phyloP scores from a whole-genome alignment of 1,284 basidiomycete genomes.

The Sanguinoderma infundibulare region DNA sequence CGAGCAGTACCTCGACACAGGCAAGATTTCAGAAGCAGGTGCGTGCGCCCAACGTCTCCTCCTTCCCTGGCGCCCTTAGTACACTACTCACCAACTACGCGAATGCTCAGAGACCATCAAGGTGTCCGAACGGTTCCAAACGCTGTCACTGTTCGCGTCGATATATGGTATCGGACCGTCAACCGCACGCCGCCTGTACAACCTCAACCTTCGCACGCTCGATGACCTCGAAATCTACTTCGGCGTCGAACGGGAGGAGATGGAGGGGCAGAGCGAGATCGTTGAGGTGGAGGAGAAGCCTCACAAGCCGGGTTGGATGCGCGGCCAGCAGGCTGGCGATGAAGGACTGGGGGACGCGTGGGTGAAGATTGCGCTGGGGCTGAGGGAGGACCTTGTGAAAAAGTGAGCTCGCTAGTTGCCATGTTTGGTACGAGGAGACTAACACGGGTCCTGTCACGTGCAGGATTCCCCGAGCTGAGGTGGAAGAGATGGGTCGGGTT shows the following conservation, averaged over 20 bases:
- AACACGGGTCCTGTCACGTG: not conserved
- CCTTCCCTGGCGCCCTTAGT: no score
- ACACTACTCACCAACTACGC: not conserved
- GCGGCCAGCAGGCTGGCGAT: slow-evolving; percentile 14
- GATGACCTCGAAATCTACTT: slow-evolving; percentile 70
- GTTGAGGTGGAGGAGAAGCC: slow-evolving; percentile 28
- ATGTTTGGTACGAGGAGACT: no score
- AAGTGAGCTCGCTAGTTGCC: no score
- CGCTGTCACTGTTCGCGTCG: slow-evolving; percentile 61
- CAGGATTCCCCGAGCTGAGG: slow-evolving; percentile 69
- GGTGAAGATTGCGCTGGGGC: slow-evolving; percentile 53
- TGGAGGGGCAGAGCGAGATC: slow-evolving; percentile 17
- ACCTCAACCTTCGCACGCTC: slow-evolving; percentile 60
- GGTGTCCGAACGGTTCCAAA: slow-evolving; percentile 54
- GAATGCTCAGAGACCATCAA: slow-evolving; percentile 49
- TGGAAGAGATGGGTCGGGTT: slow-evolving; percentile 63
- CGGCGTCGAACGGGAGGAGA: slow-evolving; percentile 45
- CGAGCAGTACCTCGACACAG: slow-evolving; percentile 60
- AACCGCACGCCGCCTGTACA: slow-evolving; percentile 67
- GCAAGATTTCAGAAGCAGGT: slow-evolving; percentile 66
- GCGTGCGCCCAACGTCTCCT: slow-evolving; percentile 36
- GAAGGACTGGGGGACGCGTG: slow-evolving; percentile 37
- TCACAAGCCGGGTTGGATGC: slow-evolving; percentile 12
- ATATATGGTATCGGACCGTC: slow-evolving; percentile 75
- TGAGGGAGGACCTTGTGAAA: slow-evolving; percentile 55